Evolutionary conservation across 1,284 basidiomycete genomes (phyloP).

Genomic region (Cryptococcus maquisensis): DNA sequence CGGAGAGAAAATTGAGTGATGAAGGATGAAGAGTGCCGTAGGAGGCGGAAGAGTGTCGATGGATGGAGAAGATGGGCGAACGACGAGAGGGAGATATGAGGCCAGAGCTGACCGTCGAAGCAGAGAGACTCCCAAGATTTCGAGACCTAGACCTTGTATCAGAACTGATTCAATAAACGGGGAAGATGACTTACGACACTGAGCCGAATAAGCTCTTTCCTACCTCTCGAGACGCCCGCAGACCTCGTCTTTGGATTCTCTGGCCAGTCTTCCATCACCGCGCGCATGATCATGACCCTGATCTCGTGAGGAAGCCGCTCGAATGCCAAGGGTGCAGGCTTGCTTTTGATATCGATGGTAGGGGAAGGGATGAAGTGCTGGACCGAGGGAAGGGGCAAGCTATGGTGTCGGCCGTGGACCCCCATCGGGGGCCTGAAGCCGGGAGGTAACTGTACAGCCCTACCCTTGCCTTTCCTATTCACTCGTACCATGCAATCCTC

Average conservation of each 20-base stretch:
- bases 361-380: too few relatives aligned
- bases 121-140: slow-evolving; percentile 71
- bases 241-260: slow-evolving; percentile 60
- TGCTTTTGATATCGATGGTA: too few relatives aligned
- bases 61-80: slow-evolving; percentile 54
- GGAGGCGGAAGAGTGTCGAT: slow-evolving; percentile 29
- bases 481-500: background rate
- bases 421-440: too few relatives aligned
- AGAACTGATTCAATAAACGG: background rate
- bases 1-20: slow-evolving; percentile 61
- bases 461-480: slow-evolving; percentile 4
- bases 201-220: slow-evolving; percentile 71
- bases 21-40: slow-evolving; percentile 58
- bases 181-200: slow-evolving; percentile 61
- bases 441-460: background rate
- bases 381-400: too few relatives aligned
- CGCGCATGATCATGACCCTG: slow-evolving; percentile 59
- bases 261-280: slow-evolving; percentile 50
- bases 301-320: slow-evolving; percentile 68
- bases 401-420: too few relatives aligned
- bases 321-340: slow-evolving; percentile 21
- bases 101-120: slow-evolving; percentile 85
- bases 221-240: slow-evolving; percentile 61
- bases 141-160: slow-evolving; percentile 60
- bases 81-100: slow-evolving; percentile 58